Evolutionary conservation across 1,284 basidiomycete genomes (phyloP).

Genomic region (Pseudozyma tsukubaensis): DNA sequence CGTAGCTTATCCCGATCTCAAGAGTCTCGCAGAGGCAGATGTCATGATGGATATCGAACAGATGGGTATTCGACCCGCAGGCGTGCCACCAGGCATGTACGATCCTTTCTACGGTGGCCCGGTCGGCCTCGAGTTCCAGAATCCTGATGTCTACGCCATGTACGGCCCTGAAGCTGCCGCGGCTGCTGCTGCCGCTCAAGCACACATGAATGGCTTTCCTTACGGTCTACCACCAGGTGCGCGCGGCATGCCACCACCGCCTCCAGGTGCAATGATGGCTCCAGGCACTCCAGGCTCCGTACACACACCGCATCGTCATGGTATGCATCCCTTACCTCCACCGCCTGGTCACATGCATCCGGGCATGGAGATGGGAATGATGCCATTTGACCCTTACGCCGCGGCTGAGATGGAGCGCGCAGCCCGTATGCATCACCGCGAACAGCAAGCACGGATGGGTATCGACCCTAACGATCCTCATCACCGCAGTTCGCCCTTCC

Average conservation of each 20-base stretch:
- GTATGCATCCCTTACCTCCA: conserved; percentile 31
- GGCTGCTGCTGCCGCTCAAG: conserved; percentile 30
- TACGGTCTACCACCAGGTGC: conserved; percentile 30
- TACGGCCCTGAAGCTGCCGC: conserved; percentile 47
- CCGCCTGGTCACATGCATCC: conserved; percentile 30
- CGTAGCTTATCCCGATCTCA: conserved; percentile 65
- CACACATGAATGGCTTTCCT: conserved; percentile 46
- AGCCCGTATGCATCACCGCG: conserved; percentile 47
- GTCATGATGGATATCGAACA: conserved; percentile 65
- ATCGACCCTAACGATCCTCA: conserved; percentile 40
- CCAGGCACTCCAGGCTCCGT: conserved; percentile 30
- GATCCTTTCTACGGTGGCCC: conserved; percentile 43
- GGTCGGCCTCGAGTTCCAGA: conserved; percentile 36
- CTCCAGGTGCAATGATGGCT: conserved; percentile 42
- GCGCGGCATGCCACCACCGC: conserved; percentile 29
- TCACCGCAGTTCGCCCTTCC: conserved; percentile 42
- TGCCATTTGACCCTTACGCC: conserved; percentile 42
- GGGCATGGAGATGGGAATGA: conserved; percentile 46
- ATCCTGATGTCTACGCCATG: conserved; percentile 44
- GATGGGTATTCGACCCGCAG: conserved; percentile 60
- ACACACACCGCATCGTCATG: conserved; percentile 35
- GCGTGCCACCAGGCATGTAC: conserved; percentile 40
- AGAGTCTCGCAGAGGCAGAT: conserved; percentile 61
- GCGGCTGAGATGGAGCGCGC: conserved; percentile 50
- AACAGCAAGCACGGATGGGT: conserved; percentile 42